phyloP scores from a whole-genome alignment of 306 rosid genomes.

The Clitoria ternatea region DNA sequence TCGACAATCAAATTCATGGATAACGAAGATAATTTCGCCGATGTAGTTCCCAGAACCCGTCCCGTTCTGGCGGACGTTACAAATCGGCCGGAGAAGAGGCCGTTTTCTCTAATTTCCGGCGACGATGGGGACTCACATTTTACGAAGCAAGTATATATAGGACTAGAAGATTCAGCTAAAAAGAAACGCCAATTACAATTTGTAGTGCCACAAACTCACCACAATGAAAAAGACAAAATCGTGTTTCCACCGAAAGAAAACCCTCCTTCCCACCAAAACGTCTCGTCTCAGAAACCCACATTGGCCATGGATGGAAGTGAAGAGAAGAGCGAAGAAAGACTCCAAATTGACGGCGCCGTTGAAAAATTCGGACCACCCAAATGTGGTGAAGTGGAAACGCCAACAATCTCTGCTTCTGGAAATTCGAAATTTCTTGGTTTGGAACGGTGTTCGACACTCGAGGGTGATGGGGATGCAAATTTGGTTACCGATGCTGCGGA shows the following conservation, averaged over 20 bases:
- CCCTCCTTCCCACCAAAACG: too few species aligned
- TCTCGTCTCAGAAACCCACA: slow-evolving; percentile 9
- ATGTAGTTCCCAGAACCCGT: slow-evolving; percentile 40
- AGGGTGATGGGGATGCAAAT: slow-evolving; percentile 25
- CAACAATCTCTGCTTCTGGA: slow-evolving; percentile 28
- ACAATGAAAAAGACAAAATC: neutral
- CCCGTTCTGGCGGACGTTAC: slow-evolving; percentile 53
- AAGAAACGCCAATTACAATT: slow-evolving; percentile 16
- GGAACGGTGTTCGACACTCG: slow-evolving; percentile 53
- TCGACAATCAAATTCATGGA: slow-evolving; percentile 25
- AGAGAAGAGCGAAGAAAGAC: slow-evolving; percentile 21
- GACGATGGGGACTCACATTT: slow-evolving; percentile 27
- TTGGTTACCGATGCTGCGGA: slow-evolving; percentile 21
- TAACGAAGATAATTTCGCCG: slow-evolving; percentile 40
- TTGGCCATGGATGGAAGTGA: neutral
- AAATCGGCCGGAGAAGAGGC: slow-evolving; percentile 51
- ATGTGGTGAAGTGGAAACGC: slow-evolving; percentile 21
- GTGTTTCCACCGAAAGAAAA: slow-evolving; percentile 22
- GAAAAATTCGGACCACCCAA: slow-evolving; percentile 30
- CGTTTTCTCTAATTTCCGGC: slow-evolving; percentile 39
- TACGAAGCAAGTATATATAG: slow-evolving; percentile 34
- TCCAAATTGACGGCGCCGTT: slow-evolving; percentile 4
- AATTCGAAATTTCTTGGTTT: slow-evolving; percentile 39
- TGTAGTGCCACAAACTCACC: neutral
- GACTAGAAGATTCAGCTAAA: slow-evolving; percentile 24